These are phyloP conservation scores for Cyphellophora attinorum DNA, from an alignment of 2,329 filamentous ascomycete species.

Conservation along the genomic window DNA sequence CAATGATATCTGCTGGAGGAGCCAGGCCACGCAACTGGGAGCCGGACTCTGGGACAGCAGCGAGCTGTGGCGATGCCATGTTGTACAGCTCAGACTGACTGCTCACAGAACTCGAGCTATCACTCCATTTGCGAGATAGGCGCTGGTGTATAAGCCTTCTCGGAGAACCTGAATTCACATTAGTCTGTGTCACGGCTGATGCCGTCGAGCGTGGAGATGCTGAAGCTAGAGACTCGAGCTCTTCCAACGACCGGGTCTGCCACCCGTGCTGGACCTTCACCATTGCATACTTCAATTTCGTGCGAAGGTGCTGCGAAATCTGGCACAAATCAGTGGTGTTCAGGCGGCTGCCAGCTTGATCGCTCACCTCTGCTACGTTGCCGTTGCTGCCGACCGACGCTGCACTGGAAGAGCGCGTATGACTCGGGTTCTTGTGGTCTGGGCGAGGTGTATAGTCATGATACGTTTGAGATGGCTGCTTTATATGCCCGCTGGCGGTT, in stretches of 20 bases:
- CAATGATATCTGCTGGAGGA: constrained; percentile 33
- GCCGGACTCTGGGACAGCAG: constrained; percentile 7
- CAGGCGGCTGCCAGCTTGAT: too few relatives aligned
- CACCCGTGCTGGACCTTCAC: constrained; percentile 86
- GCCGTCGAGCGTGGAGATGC: constrained; percentile 54
- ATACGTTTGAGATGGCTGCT: constrained; percentile 2
- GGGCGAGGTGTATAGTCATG: not conserved
- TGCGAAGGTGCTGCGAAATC: constrained; percentile 70
- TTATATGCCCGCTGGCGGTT: constrained; percentile 14
- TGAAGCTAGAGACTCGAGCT: constrained; percentile 66
- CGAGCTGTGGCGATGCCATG: not conserved
- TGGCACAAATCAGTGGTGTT: constrained; percentile 31
- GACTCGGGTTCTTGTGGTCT: constrained; percentile 1
- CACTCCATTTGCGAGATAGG: constrained; percentile 15
- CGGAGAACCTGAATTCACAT: constrained; percentile 41
- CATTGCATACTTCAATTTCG: constrained; percentile 85
- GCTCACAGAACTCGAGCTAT: constrained; percentile 19
- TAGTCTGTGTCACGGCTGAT: constrained; percentile 44
- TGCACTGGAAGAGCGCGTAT: constrained; percentile 11
- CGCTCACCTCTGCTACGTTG: constrained; percentile 14
- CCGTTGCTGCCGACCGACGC: constrained; percentile 9
- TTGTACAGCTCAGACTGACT: constrained; percentile 2
- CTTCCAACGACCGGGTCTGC: constrained; percentile 67
- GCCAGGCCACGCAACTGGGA: constrained; percentile 22
- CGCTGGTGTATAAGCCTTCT: constrained; percentile 29